Conservation (phyloP, 2,329 filamentous ascomycete genomes). For the Bipolaris oryzae region DNA sequence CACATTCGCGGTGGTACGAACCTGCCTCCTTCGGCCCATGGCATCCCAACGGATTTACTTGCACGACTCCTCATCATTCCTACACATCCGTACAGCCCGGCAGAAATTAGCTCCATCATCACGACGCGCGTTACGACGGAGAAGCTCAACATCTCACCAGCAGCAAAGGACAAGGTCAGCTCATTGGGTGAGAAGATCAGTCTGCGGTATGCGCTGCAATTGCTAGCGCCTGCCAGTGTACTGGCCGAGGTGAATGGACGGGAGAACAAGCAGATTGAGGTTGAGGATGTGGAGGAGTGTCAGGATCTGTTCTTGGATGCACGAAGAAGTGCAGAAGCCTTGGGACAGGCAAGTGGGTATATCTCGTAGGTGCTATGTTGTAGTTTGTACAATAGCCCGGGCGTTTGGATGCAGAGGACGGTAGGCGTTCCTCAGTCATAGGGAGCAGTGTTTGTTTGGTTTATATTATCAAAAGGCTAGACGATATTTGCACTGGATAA, state of each 20-base stretch:
- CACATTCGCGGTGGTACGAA: conserved; percentile 85
- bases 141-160: conserved; percentile 76
- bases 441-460: neutral
- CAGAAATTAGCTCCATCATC: conserved; percentile 93
- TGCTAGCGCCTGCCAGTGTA: conserved; percentile 89
- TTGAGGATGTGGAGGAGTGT: conserved; percentile 62
- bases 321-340: conserved; percentile 52
- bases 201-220: conserved; percentile 88
- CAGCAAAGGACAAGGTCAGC: conserved; percentile 84
- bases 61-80: conserved; percentile 94
- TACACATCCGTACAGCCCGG: conserved; percentile 83
- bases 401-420: conserved; percentile 17
- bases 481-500: conserved; percentile 9
- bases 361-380: conserved; percentile 34
- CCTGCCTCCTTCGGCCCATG: conserved; percentile 73
- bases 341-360: conserved; percentile 39
- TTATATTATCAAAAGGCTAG: conserved; percentile 11
- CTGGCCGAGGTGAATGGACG: conserved; percentile 72
- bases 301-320: conserved; percentile 57
- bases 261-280: conserved; percentile 56
- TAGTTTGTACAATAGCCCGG: conserved; percentile 19
- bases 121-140: conserved; percentile 83
- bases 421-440: conserved; percentile 14
- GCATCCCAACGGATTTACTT: conserved; percentile 91
- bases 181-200: conserved; percentile 88